Percentiles rank a stretch among this genome's conserved stretches.
Evolutionary conservation across 108 stramenopile genomes (phyloP).

Genomic region (Epithemia pelagica): DNA sequence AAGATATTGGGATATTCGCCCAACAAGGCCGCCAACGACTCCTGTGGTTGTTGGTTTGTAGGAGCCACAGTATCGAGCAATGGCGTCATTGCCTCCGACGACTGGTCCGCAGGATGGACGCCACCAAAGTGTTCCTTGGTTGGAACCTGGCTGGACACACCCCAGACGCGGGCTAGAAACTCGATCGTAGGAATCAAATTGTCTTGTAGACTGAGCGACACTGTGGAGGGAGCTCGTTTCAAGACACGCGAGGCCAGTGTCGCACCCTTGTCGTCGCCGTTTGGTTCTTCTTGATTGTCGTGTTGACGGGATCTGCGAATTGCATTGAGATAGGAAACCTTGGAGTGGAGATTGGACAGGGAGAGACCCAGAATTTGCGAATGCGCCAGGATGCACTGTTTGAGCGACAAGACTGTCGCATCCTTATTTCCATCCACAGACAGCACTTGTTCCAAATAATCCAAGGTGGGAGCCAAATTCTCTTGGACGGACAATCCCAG

Average conservation of each 20-base stretch:
- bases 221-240: constrained; percentile 37
- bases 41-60: constrained; percentile 1
- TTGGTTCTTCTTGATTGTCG: neutral
- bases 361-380: constrained; percentile 64
- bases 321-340: constrained; percentile 52
- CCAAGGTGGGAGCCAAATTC: constrained; percentile 45
- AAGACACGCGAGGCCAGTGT: constrained; percentile 41
- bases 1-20: constrained; percentile 61
- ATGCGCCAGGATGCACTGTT: constrained; percentile 48
- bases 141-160: constrained; percentile 1
- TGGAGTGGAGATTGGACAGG: constrained; percentile 42
- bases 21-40: constrained; percentile 25
- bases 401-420: neutral
- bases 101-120: too few species aligned
- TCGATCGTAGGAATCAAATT: constrained; percentile 64
- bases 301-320: constrained; percentile 28
- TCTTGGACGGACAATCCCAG: constrained; percentile 39
- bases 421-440: neutral
- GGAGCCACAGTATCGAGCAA: neutral
- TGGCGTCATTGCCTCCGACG: neutral
- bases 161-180: constrained; percentile 58
- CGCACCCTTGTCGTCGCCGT: constrained; percentile 6
- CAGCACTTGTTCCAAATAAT: constrained; percentile 25
- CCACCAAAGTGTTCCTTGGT: too few species aligned
- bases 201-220: constrained; percentile 56